Evolutionary conservation across 2,329 filamentous ascomycete genomes (phyloP).

Genomic region (Alternaria panax): DNA sequence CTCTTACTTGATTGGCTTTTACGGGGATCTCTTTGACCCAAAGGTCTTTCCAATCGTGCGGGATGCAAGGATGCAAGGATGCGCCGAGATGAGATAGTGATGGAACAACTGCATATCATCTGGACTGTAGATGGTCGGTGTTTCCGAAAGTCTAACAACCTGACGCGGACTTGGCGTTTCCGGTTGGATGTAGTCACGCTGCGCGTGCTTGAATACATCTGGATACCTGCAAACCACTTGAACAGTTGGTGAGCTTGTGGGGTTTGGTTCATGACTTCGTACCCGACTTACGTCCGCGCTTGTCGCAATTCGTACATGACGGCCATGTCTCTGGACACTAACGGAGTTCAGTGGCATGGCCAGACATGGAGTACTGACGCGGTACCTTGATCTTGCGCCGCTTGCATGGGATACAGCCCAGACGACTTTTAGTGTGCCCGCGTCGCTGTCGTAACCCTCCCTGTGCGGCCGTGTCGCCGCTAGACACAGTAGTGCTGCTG

Average conservation of each 20-base stretch:
- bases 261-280: not conserved
- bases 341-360: not conserved
- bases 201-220: slow-evolving; percentile 23
- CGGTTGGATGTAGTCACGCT: slow-evolving; percentile 22
- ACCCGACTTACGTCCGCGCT: slow-evolving; percentile 37
- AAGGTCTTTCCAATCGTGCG: slow-evolving; percentile 18
- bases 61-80: slow-evolving; percentile 32
- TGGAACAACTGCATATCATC: slow-evolving; percentile 62
- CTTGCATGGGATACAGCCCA: slow-evolving; percentile 72
- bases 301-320: slow-evolving; percentile 48
- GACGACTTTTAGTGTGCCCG: slow-evolving; percentile 71
- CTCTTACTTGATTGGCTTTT: slow-evolving; percentile 25
- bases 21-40: slow-evolving; percentile 28
- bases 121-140: slow-evolving; percentile 45
- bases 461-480: not conserved
- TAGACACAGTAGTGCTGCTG: not conserved
- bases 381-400: slow-evolving; percentile 72
- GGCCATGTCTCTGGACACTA: slow-evolving; percentile 52
- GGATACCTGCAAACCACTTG: slow-evolving; percentile 44
- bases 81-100: slow-evolving; percentile 59
- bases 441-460: slow-evolving; percentile 24
- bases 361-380: not conserved
- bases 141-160: slow-evolving; percentile 26
- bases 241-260: not conserved
- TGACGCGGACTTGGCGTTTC: slow-evolving; percentile 19